A percentile compares a stretch with the other conserved stretches of the same genome.
Evolutionary conservation across 75 land plant species (phyloP).

Genomic region (Pinus tabuliformis): DNA sequence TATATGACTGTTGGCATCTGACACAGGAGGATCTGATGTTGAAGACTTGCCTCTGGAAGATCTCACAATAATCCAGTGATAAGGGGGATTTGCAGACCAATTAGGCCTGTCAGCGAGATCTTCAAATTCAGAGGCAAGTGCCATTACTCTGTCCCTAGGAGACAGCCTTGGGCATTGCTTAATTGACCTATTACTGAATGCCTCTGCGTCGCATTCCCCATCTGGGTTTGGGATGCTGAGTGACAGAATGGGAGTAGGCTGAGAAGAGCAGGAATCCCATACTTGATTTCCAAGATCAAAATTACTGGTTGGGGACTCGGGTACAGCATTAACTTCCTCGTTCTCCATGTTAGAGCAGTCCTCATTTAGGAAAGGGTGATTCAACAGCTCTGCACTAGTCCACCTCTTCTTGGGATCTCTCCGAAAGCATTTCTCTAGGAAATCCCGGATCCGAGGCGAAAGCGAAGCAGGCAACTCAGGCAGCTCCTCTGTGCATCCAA

Average conservation of each 20-base stretch:
- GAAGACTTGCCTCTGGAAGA: neutral
- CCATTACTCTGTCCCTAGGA: neutral
- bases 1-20: neutral
- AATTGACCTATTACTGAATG: neutral
- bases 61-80: neutral
- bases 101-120: neutral
- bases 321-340: neutral
- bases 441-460: conserved; percentile 59
- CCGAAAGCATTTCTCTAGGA: conserved; percentile 60
- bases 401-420: conserved; percentile 47
- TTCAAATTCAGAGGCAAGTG: neutral
- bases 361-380: conserved; percentile 32
- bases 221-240: neutral
- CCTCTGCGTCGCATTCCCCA: neutral
- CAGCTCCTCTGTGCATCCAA: conserved; percentile 42
- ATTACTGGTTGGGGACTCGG: neutral
- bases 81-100: neutral
- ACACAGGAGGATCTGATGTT: neutral
- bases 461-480: conserved; percentile 56
- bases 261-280: neutral
- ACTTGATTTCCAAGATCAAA: neutral
- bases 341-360: neutral
- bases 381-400: conserved; percentile 61
- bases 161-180: neutral
- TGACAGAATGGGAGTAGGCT: neutral